Evolutionary conservation across 1,284 basidiomycete genomes (phyloP), one percentile per base, ranked within the genome.

Genomic region (Tilletia horrida): DNA sequence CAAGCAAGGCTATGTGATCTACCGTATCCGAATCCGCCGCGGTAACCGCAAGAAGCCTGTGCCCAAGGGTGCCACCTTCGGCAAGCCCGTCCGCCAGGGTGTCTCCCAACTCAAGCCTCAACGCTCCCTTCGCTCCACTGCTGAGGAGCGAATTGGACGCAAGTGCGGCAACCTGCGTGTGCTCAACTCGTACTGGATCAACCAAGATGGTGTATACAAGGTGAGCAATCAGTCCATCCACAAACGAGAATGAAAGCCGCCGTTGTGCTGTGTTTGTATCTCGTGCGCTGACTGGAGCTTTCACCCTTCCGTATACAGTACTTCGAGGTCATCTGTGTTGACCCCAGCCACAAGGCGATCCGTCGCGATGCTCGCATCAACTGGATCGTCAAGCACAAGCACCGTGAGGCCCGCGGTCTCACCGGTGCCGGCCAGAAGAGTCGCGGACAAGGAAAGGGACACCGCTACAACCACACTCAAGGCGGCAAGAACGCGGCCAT

Each of bases 311-410:
- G n/a, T 23, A 25, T 11, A 25, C 52, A 57, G 72, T 98, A 96
- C 87, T 98, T 90, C 86, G 95, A 98, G 84, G 93, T 99, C 80
- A 98, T 99, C 83, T 88, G 95, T 76, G 93, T 99, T 69, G 95
- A 99, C 82, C 93, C 92, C 69, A 88, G 84, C 81, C 91, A 93
- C 86, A 93, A 93, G 84, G 92, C 91, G 73, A 91, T 94, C 82
- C 81, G 92, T 85, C 91, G 93, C 73, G 95, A 99, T 83, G 85
- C 95, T 73, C 88, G 93, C 80, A 97, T 99, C 87, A 97, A 92
- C 90, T 97, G 94, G 95, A 98, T 99, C 85, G 86, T 87, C 83
- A 93, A 95, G 84, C 96, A 98, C 90, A 99, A 97, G 87, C 92
- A 90, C 83, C 90, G 96, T 83, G 96, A 99, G 85, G 88, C 91